Base-by-base conservation (phyloP, 768 basidiomycete species). In the Leccinum pellstonianum region DNA sequence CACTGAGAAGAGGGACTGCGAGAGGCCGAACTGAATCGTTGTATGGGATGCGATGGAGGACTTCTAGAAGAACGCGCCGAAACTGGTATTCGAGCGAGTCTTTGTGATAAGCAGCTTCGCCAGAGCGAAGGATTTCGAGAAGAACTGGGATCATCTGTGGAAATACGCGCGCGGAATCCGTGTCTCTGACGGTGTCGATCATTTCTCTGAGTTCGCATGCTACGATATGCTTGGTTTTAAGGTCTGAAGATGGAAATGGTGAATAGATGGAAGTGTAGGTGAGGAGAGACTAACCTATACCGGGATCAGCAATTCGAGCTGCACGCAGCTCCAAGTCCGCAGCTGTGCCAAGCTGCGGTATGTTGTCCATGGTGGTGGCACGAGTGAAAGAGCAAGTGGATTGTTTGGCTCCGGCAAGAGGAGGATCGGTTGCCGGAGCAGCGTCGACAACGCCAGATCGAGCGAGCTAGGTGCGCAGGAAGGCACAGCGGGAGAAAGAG, bases 41-140 rank as follows among this genome's bases (percentile, higher is more conserved):
- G 41, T 87, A 82, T 0, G 94, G 92, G 14, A 98, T 81, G 46
- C 95, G 88, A 74, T 95, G 90, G 29, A 98, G 77, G 54, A 95
- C 92, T 69, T 97, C 92, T 60, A 98, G 81, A 15, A 97, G 81
- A 41, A 88, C 85, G 64, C 90, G 87, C 49, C 97, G 91, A 68
- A 96, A 93, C 65, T 86, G 84, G 75, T 90, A 89, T 73, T 91
- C 90, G 19, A 80, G 68, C 5, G 81, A 79, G 64, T 88, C 87
- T 69, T 85, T 90, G 59, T 83, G 81, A 56, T 84, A 84, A 3
- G 86, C 80, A 9, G 85, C 81, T 57, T 89, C 84, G 54, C 86
- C 86, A 41, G 83, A 83, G 55, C 84, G 86, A 50, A 94, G 77
- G 17, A 91, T 79, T 64, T 90, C 87, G 29, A 91, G 77, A 27